These are phyloP conservation scores for Puccinia brachypodii DNA, from an alignment of 1,284 basidiomycete species.

Conservation along the genomic window DNA sequence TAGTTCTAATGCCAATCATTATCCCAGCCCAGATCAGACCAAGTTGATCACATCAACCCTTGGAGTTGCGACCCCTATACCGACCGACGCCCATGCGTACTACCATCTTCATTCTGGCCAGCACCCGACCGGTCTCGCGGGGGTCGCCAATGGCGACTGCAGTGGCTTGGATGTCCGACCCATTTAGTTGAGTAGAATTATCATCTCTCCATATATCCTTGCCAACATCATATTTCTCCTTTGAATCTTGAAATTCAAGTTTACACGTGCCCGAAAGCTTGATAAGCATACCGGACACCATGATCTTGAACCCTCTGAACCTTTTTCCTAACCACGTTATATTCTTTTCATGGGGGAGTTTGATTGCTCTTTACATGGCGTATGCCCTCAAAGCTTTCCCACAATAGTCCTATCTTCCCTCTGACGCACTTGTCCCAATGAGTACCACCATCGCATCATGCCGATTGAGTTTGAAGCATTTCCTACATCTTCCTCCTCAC, in stretches of 20 bases:
- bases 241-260: not conserved
- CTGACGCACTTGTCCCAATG: not conserved
- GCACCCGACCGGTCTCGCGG: conserved; percentile 13
- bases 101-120: conserved; percentile 25
- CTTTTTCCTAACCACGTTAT: not conserved
- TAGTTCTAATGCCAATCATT: conserved; percentile 29
- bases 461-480: not conserved
- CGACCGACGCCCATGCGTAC: conserved; percentile 17
- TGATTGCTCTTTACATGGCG: not conserved
- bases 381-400: not conserved
- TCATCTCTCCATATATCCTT: not conserved
- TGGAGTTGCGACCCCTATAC: not conserved
- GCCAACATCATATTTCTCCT: not conserved
- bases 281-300: not conserved
- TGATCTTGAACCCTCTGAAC: not conserved
- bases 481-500: not conserved
- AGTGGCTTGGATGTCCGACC: conserved; percentile 42
- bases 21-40: conserved; percentile 13
- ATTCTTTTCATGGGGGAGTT: not conserved
- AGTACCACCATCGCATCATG: not conserved
- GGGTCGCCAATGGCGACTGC: conserved; percentile 36
- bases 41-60: conserved; percentile 10
- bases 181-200: conserved; percentile 26
- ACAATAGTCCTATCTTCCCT: not conserved
- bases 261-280: not conserved